Evolutionary conservation across 345 rosid genomes (phyloP).

Genomic region (Linum lewisii): DNA sequence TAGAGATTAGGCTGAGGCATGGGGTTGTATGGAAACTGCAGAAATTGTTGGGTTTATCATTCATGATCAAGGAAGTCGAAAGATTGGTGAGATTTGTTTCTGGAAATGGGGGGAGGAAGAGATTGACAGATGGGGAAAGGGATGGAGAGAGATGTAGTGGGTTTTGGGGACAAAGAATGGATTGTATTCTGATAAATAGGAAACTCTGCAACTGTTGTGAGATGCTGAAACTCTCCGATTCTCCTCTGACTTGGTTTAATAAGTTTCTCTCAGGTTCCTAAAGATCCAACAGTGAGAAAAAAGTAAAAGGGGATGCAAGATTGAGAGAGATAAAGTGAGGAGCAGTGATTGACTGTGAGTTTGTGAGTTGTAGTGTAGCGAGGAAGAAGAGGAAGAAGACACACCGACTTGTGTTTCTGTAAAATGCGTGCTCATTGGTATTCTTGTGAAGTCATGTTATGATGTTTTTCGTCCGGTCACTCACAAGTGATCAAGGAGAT

Average conservation of each 20-base stretch:
- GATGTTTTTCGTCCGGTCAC: too few species aligned
- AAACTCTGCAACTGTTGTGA: neutral
- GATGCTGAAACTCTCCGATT: neutral
- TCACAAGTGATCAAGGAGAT: too few species aligned
- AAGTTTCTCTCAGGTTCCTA: neutral
- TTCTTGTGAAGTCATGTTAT: too few species aligned
- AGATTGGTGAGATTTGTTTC: neutral
- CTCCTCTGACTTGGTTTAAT: neutral
- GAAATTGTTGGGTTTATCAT: slow-evolving; percentile 4
- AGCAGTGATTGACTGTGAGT: too few species aligned
- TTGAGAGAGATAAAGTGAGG: too few species aligned
- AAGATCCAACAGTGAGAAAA: too few species aligned
- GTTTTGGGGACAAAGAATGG: neutral
- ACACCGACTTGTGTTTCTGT: too few species aligned
- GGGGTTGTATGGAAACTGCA: neutral
- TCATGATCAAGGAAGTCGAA: slow-evolving; percentile 2
- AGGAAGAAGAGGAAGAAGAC: too few species aligned
- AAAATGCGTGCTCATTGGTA: too few species aligned
- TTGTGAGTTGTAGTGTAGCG: too few species aligned
- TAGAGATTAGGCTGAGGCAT: neutral
- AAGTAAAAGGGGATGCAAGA: too few species aligned
- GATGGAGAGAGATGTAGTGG: neutral
- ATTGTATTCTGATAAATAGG: neutral
- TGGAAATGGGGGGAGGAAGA: too few species aligned
- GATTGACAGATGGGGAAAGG: neutral